A percentile compares a stretch with the other conserved stretches of the same genome.
phyloP scores from a whole-genome alignment of 495 filamentous ascomycete genomes.

The Corynascus novoguineensis region DNA sequence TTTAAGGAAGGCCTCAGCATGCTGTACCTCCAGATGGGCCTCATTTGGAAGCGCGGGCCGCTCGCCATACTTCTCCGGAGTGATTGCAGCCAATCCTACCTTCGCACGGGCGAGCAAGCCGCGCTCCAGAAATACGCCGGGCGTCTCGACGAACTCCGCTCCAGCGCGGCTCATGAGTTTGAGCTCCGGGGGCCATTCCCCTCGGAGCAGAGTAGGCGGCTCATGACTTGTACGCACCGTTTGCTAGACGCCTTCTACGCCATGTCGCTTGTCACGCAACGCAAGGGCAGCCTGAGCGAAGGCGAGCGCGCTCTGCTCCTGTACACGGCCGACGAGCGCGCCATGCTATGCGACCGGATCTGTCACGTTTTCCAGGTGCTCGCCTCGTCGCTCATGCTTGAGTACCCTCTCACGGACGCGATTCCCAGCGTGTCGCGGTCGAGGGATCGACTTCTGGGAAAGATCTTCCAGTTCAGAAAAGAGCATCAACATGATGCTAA shows the following conservation, averaged over 20 bases:
- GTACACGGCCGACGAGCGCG: slow-evolving; percentile 74
- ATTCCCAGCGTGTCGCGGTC: slow-evolving; percentile 75
- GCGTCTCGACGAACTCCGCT: slow-evolving; percentile 66
- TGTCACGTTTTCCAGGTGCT: slow-evolving; percentile 92
- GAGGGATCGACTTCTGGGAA: slow-evolving; percentile 79
- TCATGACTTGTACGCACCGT: slow-evolving; percentile 70
- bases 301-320: slow-evolving; percentile 74
- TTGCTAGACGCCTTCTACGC: slow-evolving; percentile 91
- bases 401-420: slow-evolving; percentile 84
- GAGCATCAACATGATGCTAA: slow-evolving; percentile 40
- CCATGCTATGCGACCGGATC: slow-evolving; percentile 73
- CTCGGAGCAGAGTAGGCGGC: slow-evolving; percentile 57
- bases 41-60: slow-evolving; percentile 96
- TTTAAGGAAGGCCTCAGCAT: slow-evolving; percentile 80
- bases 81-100: slow-evolving; percentile 57
- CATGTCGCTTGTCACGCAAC: slow-evolving; percentile 87
- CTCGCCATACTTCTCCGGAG: slow-evolving; percentile 61
- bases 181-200: slow-evolving; percentile 82
- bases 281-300: slow-evolving; percentile 66
- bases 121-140: slow-evolving; percentile 53
- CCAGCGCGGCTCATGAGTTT: slow-evolving; percentile 72
- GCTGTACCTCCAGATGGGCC: slow-evolving; percentile 87
- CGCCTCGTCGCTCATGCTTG: slow-evolving; percentile 85
- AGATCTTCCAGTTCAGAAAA: slow-evolving; percentile 78
- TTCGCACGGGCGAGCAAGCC: slow-evolving; percentile 76